Evolutionary conservation across 73 alveolate genomes (phyloP).

Genomic region (Tetrahymena thermophila): DNA sequence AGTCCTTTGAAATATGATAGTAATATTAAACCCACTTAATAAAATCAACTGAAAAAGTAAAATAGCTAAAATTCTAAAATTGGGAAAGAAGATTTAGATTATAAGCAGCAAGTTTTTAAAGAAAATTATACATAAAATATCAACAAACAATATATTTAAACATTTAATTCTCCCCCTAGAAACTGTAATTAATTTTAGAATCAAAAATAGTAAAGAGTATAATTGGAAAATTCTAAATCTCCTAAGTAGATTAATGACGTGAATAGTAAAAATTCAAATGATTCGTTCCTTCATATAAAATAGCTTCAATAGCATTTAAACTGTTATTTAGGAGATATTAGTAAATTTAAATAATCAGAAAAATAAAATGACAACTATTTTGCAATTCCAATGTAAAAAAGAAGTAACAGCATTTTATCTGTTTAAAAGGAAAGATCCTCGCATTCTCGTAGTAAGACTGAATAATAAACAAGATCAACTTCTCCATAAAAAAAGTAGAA

Average conservation of each 20-base stretch:
- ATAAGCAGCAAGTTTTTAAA: not conserved
- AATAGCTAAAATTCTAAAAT: not conserved
- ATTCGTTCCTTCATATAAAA: not conserved
- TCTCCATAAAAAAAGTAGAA: not conserved
- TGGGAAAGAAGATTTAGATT: not conserved
- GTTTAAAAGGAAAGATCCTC: not conserved
- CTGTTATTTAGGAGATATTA: not conserved
- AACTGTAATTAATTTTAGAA: no score
- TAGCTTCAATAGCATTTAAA: not conserved
- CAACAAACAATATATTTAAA: not conserved
- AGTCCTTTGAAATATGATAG: not conserved
- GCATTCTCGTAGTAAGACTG: not conserved
- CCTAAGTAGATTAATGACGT: not conserved
- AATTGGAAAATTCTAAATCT: not conserved
- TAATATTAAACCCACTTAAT: not conserved
- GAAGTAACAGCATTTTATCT: not conserved
- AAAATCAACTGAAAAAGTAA: not conserved
- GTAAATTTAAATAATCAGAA: not conserved
- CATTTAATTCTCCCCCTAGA: not conserved
- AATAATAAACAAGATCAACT: not conserved
- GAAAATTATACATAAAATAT: not conserved
- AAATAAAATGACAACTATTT: not conserved
- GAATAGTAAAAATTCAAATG: not conserved
- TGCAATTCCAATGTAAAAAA: not conserved
- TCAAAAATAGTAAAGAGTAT: not conserved